Conservation (phyloP, 2,329 filamentous ascomycete species). For the Ilyonectria sp. region DNA sequence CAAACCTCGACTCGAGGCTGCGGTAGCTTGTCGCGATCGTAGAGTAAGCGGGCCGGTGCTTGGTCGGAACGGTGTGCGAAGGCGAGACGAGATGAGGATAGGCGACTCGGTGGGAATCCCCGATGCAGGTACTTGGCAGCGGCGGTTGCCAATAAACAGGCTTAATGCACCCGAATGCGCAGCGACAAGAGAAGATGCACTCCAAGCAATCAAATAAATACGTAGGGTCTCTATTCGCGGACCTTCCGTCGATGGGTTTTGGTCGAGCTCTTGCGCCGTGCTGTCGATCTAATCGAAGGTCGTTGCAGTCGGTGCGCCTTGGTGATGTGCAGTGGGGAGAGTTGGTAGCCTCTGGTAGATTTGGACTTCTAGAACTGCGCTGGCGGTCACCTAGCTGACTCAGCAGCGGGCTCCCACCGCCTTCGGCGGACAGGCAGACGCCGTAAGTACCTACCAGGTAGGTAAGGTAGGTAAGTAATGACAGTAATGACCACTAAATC, state of each 20-base stretch:
- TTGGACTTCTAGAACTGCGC: slow-evolving; percentile 48
- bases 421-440: slow-evolving; percentile 3
- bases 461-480: too few species aligned
- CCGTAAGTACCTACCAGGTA: not conserved
- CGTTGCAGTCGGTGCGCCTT: slow-evolving; percentile 40
- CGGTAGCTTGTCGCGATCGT: slow-evolving; percentile 4
- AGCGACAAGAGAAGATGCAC: slow-evolving; percentile 13
- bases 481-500: slow-evolving; percentile 17
- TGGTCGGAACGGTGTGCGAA: slow-evolving; percentile 24
- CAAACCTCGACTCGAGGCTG: not conserved
- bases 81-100: not conserved
- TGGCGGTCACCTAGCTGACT: slow-evolving; percentile 37
- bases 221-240: slow-evolving; percentile 14
- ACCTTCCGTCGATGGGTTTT: slow-evolving; percentile 19
- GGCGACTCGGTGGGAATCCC: slow-evolving; percentile 8
- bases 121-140: slow-evolving; percentile 31
- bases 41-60: not conserved
- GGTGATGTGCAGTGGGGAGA: slow-evolving; percentile 57
- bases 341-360: slow-evolving; percentile 53
- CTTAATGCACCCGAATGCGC: slow-evolving; percentile 25
- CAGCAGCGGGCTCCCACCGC: slow-evolving; percentile 35
- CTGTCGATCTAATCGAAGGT: slow-evolving; percentile 33
- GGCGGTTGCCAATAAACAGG: slow-evolving; percentile 19
- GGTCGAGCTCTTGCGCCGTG: slow-evolving; percentile 28
- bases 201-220: slow-evolving; percentile 31